Percentiles rank a stretch among this genome's conserved stretches.
These are phyloP conservation scores for Funneliformis mosseae DNA, from an alignment of 192 early-diverging fungal genomes.

Conservation along the genomic window DNA sequence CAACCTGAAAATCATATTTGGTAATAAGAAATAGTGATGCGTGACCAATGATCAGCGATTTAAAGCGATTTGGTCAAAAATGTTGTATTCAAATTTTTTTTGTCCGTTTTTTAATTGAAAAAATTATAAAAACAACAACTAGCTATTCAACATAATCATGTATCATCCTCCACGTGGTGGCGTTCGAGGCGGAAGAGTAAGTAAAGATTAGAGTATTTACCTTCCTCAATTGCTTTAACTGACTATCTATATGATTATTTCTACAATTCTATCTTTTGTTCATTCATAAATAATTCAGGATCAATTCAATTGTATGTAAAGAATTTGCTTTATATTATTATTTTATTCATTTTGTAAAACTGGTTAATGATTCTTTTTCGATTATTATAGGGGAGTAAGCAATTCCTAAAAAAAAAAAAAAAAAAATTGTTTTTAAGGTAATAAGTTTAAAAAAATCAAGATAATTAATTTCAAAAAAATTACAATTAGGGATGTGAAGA, in stretches of 20 bases:
- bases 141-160: not conserved
- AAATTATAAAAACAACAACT: too few species aligned
- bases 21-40: too few species aligned
- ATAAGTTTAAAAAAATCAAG: not conserved
- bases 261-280: not conserved
- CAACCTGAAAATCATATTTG: too few species aligned
- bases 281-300: not conserved
- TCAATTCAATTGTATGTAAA: constrained; percentile 32
- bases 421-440: not conserved
- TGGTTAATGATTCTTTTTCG: not conserved
- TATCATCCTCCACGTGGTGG: constrained; percentile 33
- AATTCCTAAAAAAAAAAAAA: not conserved
- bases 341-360: not conserved
- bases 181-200: constrained; percentile 32
- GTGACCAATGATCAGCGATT: too few species aligned
- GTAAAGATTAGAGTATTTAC: not conserved
- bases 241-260: too few species aligned
- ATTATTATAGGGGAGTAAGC: constrained; percentile 32
- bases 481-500: constrained; percentile 49
- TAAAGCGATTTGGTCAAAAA: too few species aligned
- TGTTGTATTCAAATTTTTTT: too few species aligned
- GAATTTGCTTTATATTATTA: not conserved
- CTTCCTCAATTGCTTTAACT: too few species aligned
- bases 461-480: not conserved
- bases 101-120: too few species aligned